Evolutionary conservation across 345 rosid genomes (phyloP), one percentile per base, ranked within the genome.

Genomic region (Rhodomyrtus tomentosa): DNA sequence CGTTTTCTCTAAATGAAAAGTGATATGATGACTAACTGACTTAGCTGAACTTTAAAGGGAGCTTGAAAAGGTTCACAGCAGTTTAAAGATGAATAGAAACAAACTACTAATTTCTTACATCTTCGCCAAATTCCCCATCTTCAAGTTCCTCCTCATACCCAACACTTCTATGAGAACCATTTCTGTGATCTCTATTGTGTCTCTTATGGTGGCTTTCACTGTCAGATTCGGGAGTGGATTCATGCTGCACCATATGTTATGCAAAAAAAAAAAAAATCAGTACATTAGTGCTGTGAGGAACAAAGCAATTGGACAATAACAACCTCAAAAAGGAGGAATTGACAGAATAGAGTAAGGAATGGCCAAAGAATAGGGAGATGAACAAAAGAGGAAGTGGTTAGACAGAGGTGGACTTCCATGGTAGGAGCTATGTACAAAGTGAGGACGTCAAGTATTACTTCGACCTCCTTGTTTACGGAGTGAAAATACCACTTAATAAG

Each of bases 51-150:
- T 32, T 62, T 5, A 21, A 22, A 32, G 74, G 74, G 42, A 32
- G 76, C 76, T 68, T 68, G 21, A 29, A 68, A 32, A 68, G 76
- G 76, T 68, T 68, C 76, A 16, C 42, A 32, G 76, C 13, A 32
- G 76, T 42, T 68, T 5, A 68, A 68, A 32, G 40, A 68, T 68
- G 42, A 18, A 68, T 36, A 68, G 45, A 68, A 45, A 42, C 45
- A 68, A 68, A 68, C 76, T 68, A 32, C 76, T 68, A 68, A 20
- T 68, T 68, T 68, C 40, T 68, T 68, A 38, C 74, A 49, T 93
- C 94, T 88, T 90, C 90, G 16, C 92, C 93, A 84, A 92, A 92
- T 86, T 96, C 98, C 76, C 98, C 98, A 87, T 96, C 99, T 93
- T 95, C 98, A 81, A 94, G 96, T 84, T 96, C 97, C 84, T 91